Conservation (phyloP, 306 rosid species). For the Alnus rubra region DNA sequence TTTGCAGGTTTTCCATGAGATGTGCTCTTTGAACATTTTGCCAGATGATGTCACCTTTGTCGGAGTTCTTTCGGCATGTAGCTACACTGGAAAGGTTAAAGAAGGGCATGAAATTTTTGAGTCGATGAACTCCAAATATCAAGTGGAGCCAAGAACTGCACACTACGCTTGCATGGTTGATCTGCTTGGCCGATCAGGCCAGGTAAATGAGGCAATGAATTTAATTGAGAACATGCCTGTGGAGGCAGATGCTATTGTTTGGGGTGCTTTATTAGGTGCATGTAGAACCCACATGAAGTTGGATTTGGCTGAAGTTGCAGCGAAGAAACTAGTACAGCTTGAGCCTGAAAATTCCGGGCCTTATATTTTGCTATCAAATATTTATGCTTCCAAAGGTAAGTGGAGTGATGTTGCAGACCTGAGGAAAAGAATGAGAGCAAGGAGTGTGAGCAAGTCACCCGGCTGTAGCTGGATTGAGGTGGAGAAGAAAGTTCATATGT, state of each 20-base stretch:
- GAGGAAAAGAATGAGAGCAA: slow-evolving; percentile 46
- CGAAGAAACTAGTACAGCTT: slow-evolving; percentile 52
- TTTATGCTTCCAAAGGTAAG: slow-evolving; percentile 61
- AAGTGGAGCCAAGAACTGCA: slow-evolving; percentile 47
- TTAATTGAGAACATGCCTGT: slow-evolving; percentile 55
- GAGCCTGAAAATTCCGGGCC: slow-evolving; percentile 72
- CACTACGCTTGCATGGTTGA: slow-evolving; percentile 73
- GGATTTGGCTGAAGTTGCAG: slow-evolving; percentile 59
- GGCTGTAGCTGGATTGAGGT: slow-evolving; percentile 80
- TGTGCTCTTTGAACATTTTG: slow-evolving; percentile 46
- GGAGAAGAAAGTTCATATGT: slow-evolving; percentile 62
- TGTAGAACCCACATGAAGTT: slow-evolving; percentile 53
- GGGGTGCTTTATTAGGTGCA: slow-evolving; percentile 64
- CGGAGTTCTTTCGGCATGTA: slow-evolving; percentile 71
- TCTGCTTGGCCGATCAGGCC: slow-evolving; percentile 63
- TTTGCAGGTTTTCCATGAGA: slow-evolving; percentile 45
- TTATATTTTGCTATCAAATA: slow-evolving; percentile 57
- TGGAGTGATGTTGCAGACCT: slow-evolving; percentile 59
- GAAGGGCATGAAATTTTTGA: slow-evolving; percentile 49
- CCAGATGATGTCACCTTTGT: slow-evolving; percentile 59
- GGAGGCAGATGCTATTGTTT: slow-evolving; percentile 64
- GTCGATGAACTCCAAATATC: slow-evolving; percentile 49
- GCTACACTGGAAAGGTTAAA: slow-evolving; percentile 52
- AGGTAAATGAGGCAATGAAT: slow-evolving; percentile 54
- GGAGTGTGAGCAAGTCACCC: slow-evolving; percentile 62